Conservation (phyloP, 73 alveolate species). For the Symbiodinium pilosum region DNA sequence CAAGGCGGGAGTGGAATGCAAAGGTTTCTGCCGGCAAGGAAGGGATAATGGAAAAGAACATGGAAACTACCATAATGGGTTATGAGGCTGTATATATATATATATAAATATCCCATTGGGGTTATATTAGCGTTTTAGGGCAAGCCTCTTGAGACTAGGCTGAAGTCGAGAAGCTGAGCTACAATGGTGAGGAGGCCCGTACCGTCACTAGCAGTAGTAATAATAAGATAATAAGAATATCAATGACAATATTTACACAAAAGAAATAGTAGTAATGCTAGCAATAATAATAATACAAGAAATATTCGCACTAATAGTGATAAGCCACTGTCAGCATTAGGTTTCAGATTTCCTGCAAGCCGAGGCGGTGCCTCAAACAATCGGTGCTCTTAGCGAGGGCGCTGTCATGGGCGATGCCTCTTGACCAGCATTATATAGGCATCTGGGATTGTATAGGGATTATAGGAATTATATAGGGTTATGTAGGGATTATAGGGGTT, state of each 20-base stretch:
- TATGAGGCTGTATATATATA: neutral
- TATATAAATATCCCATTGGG: neutral
- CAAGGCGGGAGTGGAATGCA: conserved; percentile 17
- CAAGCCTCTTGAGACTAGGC: neutral
- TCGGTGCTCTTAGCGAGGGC: conserved; percentile 80
- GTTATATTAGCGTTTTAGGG: neutral
- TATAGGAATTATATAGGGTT: neutral
- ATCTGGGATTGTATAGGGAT: neutral
- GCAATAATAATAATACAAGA: too few relatives aligned
- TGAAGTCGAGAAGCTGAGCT: conserved; percentile 76
- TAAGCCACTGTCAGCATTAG: neutral
- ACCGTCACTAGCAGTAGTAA: too few relatives aligned
- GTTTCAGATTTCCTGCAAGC: neutral
- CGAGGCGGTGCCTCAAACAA: conserved; percentile 60
- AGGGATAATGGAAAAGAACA: too few relatives aligned
- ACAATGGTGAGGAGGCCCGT: conserved; percentile 76
- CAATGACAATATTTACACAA: too few relatives aligned
- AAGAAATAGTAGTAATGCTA: too few relatives aligned
- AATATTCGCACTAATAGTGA: too few relatives aligned
- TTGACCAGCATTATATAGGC: neutral
- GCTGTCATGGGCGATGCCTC: conserved; percentile 86
- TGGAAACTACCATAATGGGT: too few relatives aligned
- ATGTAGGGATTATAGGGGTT: too few relatives aligned
- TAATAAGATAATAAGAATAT: too few relatives aligned
- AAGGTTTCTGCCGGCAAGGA: neutral